These are phyloP conservation scores for Kwoniella shivajii DNA, from an alignment of 1,284 basidiomycete genomes.

Conservation along the genomic window DNA sequence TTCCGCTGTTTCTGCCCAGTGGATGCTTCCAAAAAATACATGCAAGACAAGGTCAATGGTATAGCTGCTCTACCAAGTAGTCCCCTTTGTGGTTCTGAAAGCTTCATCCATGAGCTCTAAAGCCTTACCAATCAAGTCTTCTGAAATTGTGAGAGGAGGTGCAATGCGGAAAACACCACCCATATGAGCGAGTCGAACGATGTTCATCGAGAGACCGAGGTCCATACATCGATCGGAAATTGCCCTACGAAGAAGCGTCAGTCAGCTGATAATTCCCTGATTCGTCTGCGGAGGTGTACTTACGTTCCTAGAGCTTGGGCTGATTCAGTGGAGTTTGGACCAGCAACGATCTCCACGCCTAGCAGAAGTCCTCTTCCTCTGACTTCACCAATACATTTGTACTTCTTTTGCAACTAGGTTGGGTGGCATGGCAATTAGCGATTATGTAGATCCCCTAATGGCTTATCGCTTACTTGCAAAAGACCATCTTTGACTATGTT, in stretches of 20 bases:
- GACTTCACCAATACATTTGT: constrained; percentile 68
- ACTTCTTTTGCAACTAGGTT: constrained; percentile 53
- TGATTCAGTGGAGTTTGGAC: constrained; percentile 21
- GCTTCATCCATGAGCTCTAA: constrained; percentile 61
- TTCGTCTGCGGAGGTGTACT: constrained; percentile 9
- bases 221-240: constrained; percentile 68
- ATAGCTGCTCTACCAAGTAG: constrained; percentile 8
- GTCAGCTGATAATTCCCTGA: neutral
- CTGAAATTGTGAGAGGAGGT: constrained; percentile 65
- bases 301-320: constrained; percentile 51
- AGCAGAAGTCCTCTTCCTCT: constrained; percentile 78
- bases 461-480: constrained; percentile 14
- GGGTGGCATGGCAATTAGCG: neutral
- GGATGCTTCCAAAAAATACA: neutral
- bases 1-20: no score
- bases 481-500: constrained; percentile 59
- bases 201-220: constrained; percentile 69
- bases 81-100: constrained; percentile 15
- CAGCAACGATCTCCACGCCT: constrained; percentile 73
- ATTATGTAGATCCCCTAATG: neutral
- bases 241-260: constrained; percentile 53
- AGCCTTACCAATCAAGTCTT: constrained; percentile 62
- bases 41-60: neutral
- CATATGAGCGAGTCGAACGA: constrained; percentile 36
- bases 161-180: constrained; percentile 64